Evolutionary conservation across 2,329 filamentous ascomycete species (phyloP), one percentile per base, ranked within the genome.

Genomic region (Arachnopeziza araneosa): DNA sequence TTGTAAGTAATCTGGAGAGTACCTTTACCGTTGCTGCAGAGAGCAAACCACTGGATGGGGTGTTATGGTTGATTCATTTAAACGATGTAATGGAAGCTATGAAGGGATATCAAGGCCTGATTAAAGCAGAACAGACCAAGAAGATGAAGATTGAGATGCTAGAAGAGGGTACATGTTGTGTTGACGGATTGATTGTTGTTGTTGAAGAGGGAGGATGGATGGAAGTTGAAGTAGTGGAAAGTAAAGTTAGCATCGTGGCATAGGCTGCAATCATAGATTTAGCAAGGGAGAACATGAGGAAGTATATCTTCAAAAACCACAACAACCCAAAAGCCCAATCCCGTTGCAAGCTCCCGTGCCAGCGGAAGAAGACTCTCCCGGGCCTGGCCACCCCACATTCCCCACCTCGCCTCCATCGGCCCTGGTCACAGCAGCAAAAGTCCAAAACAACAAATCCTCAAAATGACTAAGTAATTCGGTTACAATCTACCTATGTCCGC

Each of bases 181-280:
- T 98, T n/a, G 93, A 98, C 73, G 93, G 93, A 2, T 91, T 88
- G 57, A 96, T 96, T 68, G 84, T 97, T 2, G 81, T 84, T 60
- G 76, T 96, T 0, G 87, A 89, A 22, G 73, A 79, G 56, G 85
- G 82, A 1, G 92, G 92, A 0, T 87, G 84, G 79, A 83, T 96
- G 73, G 82, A 84, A 61, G 81, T 96, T 0, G 74, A 73, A 63
- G 82, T 76, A 68, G 78, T 82, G 24, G 70, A 52, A 44, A 44
- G 36, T 14, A 44, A 44, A 44, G 36, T 44, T 12, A 44, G 17
- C 17, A 14, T 44, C 4, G 36, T 44, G 36, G 36, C 36, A 17
- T 44, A 44, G 36, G 4, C 12, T 14, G 36, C 6, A 19, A 44
- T 19, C 3, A 19, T 17, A 19, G 6, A 5, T 30, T 30, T 5